phyloP scores from a whole-genome alignment of 768 basidiomycete species.

The Mycena amicta region DNA sequence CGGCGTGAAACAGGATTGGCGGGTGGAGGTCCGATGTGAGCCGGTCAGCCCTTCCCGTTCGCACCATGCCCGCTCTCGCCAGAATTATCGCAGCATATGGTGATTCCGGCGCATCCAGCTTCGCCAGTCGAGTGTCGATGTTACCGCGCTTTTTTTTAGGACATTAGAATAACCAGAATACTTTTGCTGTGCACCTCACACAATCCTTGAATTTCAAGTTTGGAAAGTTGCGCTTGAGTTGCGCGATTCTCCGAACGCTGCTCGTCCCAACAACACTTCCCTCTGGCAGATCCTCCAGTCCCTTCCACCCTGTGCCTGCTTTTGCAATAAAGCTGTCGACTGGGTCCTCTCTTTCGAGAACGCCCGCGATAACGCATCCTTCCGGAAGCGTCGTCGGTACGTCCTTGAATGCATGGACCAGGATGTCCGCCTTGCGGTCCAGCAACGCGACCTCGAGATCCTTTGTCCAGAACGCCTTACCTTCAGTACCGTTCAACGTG shows the following conservation, averaged over 20 bases:
- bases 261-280: constrained; percentile 95
- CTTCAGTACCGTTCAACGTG: constrained; percentile 60
- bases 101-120: constrained; percentile 81
- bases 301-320: constrained; percentile 65
- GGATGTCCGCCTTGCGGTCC: constrained; percentile 77
- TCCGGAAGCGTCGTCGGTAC: constrained; percentile 86
- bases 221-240: constrained; percentile 62
- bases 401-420: constrained; percentile 93
- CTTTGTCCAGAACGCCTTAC: constrained; percentile 93
- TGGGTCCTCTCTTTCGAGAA: constrained; percentile 86
- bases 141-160: neutral
- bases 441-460: constrained; percentile 89
- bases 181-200: neutral
- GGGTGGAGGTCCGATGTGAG: constrained; percentile 72
- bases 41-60: constrained; percentile 72
- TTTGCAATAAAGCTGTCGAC: constrained; percentile 89
- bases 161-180: neutral
- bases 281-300: constrained; percentile 78
- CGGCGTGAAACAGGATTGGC: constrained; percentile 81
- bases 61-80: constrained; percentile 87
- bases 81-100: constrained; percentile 87
- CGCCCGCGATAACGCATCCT: constrained; percentile 83
- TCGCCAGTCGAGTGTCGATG: constrained; percentile 75
- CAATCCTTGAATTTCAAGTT: constrained; percentile 1
- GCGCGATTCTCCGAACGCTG: constrained; percentile 90